Evolutionary conservation across 2,329 filamentous ascomycete species (phyloP).

Genomic region (Chaetomiaceae sp.): DNA sequence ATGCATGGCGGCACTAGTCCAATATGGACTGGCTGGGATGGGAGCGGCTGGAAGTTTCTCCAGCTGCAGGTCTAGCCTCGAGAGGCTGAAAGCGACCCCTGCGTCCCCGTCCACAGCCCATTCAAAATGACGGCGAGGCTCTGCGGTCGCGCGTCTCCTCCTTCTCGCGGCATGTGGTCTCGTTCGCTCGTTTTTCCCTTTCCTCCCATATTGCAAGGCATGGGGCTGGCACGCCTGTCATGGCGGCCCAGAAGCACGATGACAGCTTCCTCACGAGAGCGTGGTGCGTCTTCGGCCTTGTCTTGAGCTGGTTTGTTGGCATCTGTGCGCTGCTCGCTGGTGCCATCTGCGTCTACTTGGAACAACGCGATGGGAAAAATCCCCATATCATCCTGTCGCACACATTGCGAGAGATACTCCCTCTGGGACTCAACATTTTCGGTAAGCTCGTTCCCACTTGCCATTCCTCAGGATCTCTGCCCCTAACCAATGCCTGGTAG

Average conservation of each 20-base stretch:
- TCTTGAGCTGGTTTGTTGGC: slow-evolving; percentile 21
- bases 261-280: slow-evolving; percentile 18
- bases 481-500: not conserved
- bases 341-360: slow-evolving; percentile 15
- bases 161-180: not conserved
- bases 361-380: slow-evolving; percentile 14
- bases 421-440: slow-evolving; percentile 34
- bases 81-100: slow-evolving; percentile 17
- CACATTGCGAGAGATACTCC: slow-evolving; percentile 24
- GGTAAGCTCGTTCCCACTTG: slow-evolving; percentile 10
- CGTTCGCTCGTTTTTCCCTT: not conserved
- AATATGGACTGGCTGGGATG: not conserved
- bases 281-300: slow-evolving; percentile 19
- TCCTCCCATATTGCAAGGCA: not conserved
- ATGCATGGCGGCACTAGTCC: slow-evolving; percentile 10
- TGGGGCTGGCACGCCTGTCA: not conserved
- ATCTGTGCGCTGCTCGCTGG: slow-evolving; percentile 17
- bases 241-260: slow-evolving; percentile 17
- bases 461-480: not conserved
- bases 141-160: not conserved
- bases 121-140: slow-evolving; percentile 9
- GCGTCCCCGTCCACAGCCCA: not conserved
- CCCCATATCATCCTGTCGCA: slow-evolving; percentile 15
- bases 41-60: not conserved
- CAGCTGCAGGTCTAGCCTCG: not conserved